Evolutionary conservation across 73 alveolate species (phyloP).

Genomic region (Uronychia setigera): DNA sequence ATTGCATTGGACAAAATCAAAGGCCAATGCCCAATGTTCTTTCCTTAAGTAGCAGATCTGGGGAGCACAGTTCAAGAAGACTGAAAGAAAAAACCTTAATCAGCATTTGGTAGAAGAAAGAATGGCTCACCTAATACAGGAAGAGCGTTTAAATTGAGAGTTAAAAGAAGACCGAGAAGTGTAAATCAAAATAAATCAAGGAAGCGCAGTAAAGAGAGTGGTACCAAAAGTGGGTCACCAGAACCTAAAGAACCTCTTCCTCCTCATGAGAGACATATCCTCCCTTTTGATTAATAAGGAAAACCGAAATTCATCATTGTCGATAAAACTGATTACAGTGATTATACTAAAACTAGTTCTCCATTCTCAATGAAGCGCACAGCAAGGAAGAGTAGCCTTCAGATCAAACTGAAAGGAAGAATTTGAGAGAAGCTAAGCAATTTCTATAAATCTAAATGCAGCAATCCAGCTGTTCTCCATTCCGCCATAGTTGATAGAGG

Average conservation of each 20-base stretch:
- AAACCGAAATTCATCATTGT: background rate
- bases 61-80: no score
- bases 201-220: background rate
- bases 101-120: background rate
- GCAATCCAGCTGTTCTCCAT: background rate
- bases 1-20: background rate
- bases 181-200: background rate
- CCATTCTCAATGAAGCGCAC: background rate
- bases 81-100: background rate
- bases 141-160: background rate
- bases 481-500: background rate
- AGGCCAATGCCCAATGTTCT: background rate
- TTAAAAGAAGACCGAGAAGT: background rate
- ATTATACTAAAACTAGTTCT: background rate
- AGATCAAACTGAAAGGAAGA: background rate
- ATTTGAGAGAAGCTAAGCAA: background rate
- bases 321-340: background rate
- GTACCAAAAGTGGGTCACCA: background rate
- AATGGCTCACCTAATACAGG: background rate
- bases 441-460: background rate
- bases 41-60: background rate
- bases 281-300: background rate
- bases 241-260: no score
- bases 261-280: background rate
- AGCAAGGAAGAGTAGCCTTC: background rate